A percentile compares a stretch with the other conserved stretches of the same genome.
Conservation (phyloP, 176 grass and related monocot species). For the Aegilops sharonensis region DNA sequence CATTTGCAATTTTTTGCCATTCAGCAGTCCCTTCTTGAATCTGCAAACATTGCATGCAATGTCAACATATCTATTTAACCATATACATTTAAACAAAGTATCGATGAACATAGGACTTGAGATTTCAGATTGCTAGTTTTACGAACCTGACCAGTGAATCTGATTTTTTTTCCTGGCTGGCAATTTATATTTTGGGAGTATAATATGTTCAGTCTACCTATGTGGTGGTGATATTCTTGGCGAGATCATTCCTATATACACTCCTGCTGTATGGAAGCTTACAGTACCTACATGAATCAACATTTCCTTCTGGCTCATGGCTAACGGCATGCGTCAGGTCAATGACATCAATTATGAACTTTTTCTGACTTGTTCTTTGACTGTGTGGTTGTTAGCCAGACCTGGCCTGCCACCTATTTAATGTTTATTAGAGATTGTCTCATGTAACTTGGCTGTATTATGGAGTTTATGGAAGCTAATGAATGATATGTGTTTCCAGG, state of each 20-base stretch:
- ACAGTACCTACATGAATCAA: neutral
- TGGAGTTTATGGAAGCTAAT: neutral
- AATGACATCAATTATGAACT: neutral
- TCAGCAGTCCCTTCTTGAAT: conserved; percentile 64
- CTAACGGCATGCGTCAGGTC: neutral
- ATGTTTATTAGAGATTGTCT: neutral
- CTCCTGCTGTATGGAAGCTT: neutral
- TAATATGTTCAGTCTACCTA: neutral
- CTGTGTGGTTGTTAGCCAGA: neutral
- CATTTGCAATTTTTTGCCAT: conserved; percentile 72
- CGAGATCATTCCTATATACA: neutral
- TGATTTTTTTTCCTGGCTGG: neutral
- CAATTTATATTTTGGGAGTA: neutral
- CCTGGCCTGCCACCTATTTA: neutral
- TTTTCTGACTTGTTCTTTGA: neutral
- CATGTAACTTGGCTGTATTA: neutral
- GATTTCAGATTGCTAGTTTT: neutral
- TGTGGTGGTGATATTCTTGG: neutral
- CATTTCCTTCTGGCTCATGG: neutral
- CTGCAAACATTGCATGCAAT: conserved; percentile 33
- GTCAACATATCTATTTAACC: conserved; percentile 10
- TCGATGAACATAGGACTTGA: neutral
- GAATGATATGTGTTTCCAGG: neutral
- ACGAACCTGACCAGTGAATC: neutral
- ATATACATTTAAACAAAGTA: conserved; percentile 3